Base-by-base conservation (phyloP, 768 basidiomycete species). In the Pleurotus pulmonarius region DNA sequence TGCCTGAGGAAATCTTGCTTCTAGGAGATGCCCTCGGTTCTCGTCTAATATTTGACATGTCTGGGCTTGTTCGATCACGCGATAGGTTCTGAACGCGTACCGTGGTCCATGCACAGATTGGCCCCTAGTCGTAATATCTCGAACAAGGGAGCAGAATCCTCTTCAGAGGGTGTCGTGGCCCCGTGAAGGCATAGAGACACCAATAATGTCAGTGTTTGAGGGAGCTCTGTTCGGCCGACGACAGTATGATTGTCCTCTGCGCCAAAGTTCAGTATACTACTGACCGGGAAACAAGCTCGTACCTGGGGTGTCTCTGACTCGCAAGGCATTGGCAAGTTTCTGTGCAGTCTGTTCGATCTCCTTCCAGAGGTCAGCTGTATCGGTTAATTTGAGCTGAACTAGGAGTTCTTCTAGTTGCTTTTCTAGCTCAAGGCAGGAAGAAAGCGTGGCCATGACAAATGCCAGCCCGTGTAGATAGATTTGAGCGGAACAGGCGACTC, bases 71-170 rank as follows among this genome's bases (percentile, higher is more conserved):
- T 34, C 29, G 29, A 34, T 34, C 34, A 34, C 48, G 48, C 24
- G 56, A 48, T 47, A 16, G 49, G 16, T 55, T 39, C 26, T 16
- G n/a, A n/a, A 22, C 15, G 11, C 16, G 20, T 61, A 85, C 90
- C 85, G 63, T 93, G 90, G 66, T 94, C 90, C 72, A 91, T 85
- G 69, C 89, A 92, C 15, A 94, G 70, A 69, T 94, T 94, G 11
- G 92, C 92, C 22, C 83, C 84, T 12, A 92, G 83, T 56, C 92
- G 81, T 54, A 94, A 79, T 26, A 92, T 70, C 66, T 93, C 88
- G 58, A 81, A 81, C 20, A 85, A 74, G 8, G 80, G 79, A 7
- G 78, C 64, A 49, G 82, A 75, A 57, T 76, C 78, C n/a, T 69
- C 59, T 25, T 75, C 70, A 54, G 67, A 70, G 4, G 83, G 82